phyloP scores from a whole-genome alignment of 371 early-diverging fungal genomes.

The Mucor piriformis region DNA sequence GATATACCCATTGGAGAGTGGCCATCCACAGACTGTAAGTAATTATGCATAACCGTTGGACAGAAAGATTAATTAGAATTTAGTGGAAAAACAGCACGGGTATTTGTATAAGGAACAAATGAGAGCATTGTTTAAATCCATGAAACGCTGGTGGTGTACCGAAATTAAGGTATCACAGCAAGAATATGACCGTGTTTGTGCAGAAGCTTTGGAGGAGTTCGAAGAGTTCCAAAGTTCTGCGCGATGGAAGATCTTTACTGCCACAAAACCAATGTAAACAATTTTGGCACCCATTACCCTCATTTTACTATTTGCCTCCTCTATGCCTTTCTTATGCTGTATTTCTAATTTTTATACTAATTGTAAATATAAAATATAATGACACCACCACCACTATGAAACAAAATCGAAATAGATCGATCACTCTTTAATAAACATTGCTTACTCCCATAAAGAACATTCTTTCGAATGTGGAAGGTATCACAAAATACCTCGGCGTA shows the following conservation, averaged over 20 bases:
- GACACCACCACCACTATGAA: too few relatives aligned
- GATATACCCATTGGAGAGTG: conserved; percentile 56
- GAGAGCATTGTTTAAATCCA: conserved; percentile 42
- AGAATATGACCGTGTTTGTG: conserved; percentile 27
- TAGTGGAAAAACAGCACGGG: conserved; percentile 45
- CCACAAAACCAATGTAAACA: conserved; percentile 20
- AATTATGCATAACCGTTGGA: background rate
- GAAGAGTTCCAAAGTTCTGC: conserved; percentile 18
- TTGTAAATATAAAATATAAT: too few relatives aligned
- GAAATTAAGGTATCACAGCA: conserved; percentile 29
- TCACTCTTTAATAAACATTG: too few relatives aligned
- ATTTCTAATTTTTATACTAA: too few relatives aligned
- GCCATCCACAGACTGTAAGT: conserved; percentile 43
- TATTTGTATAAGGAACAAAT: conserved; percentile 51
- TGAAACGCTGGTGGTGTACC: conserved; percentile 50
- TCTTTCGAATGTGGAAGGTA: too few relatives aligned
- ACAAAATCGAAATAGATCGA: too few relatives aligned
- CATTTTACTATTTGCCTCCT: too few relatives aligned
- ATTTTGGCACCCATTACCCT: too few relatives aligned
- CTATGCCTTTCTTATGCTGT: too few relatives aligned
- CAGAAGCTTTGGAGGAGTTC: conserved; percentile 30
- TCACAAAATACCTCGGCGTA: too few relatives aligned
- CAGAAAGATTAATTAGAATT: background rate
- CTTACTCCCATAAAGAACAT: too few relatives aligned
- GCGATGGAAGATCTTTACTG: conserved; percentile 33